Conservation (phyloP, 2,329 filamentous ascomycete species). For the Aspergillus carbonarius region DNA sequence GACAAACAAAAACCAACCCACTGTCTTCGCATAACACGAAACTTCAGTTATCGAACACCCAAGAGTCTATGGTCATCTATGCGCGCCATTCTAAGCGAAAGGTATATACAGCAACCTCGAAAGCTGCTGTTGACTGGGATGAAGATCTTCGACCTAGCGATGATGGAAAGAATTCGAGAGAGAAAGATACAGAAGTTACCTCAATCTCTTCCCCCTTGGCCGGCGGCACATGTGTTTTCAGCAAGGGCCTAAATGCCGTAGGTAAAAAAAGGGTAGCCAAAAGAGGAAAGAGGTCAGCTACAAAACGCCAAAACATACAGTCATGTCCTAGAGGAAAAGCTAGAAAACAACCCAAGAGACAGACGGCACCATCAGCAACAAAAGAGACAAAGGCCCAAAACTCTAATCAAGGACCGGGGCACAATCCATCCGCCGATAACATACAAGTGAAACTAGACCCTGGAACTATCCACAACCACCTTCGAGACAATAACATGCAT, state of each 20-base stretch:
- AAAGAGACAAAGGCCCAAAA: background rate
- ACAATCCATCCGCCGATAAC: background rate
- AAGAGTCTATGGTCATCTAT: conserved; percentile 19
- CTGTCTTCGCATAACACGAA: background rate
- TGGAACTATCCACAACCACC: background rate
- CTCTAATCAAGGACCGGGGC: background rate
- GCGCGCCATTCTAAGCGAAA: conserved; percentile 18
- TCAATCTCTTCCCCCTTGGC: conserved; percentile 18
- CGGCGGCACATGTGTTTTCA: conserved; percentile 1
- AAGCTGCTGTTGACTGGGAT: conserved; percentile 29
- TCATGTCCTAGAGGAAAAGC: background rate
- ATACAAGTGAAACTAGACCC: background rate
- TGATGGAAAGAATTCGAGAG: conserved; percentile 6
- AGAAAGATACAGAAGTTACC: conserved; percentile 8
- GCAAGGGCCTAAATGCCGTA: background rate
- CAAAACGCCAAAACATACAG: background rate
- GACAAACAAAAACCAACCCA: background rate
- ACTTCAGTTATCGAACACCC: conserved; percentile 11
- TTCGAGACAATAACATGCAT: background rate
- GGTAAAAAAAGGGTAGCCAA: background rate
- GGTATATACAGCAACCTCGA: conserved; percentile 15
- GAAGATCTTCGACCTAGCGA: conserved; percentile 31
- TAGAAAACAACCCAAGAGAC: background rate
- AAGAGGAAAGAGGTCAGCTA: background rate
- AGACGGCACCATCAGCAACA: background rate